Conservation (phyloP, 805 yeast genomes). For the Kodamaea kaohsiungensis region DNA sequence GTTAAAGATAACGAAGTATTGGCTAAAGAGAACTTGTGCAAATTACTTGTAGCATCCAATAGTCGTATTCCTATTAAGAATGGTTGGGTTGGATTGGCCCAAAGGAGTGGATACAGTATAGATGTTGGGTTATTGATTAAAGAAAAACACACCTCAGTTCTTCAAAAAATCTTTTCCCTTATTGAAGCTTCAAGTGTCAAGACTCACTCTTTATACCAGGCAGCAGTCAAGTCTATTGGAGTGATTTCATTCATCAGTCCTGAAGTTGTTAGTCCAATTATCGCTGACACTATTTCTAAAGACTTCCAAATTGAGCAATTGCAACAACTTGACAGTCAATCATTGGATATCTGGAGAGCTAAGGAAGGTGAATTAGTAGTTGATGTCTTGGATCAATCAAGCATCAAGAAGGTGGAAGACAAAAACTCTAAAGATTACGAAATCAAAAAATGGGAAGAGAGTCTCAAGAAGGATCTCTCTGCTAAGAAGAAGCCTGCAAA, state of each 20-base stretch:
- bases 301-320: constrained; percentile 44
- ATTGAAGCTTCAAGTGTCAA: background rate
- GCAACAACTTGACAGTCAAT: constrained; percentile 45
- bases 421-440: constrained; percentile 85
- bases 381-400: constrained; percentile 53
- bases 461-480: constrained; percentile 72
- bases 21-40: constrained; percentile 20
- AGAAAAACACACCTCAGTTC: constrained; percentile 22
- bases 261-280: constrained; percentile 49
- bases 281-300: constrained; percentile 42
- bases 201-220: constrained; percentile 42
- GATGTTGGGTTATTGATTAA: constrained; percentile 66
- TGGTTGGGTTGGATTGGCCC: constrained; percentile 80
- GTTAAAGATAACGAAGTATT: constrained; percentile 14
- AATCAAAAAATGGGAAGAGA: constrained; percentile 86
- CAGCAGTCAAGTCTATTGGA: constrained; percentile 40
- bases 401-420: constrained; percentile 47
- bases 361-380: constrained; percentile 69
- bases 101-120: constrained; percentile 44
- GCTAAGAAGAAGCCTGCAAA: constrained; percentile 49
- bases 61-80: constrained; percentile 34
- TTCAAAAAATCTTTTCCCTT: constrained; percentile 24
- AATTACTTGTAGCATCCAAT: constrained; percentile 31
- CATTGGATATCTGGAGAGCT: constrained; percentile 66
- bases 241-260: constrained; percentile 62